Conservation (phyloP, 2,329 filamentous ascomycete species). For the Mycosphaerella arachidis region DNA sequence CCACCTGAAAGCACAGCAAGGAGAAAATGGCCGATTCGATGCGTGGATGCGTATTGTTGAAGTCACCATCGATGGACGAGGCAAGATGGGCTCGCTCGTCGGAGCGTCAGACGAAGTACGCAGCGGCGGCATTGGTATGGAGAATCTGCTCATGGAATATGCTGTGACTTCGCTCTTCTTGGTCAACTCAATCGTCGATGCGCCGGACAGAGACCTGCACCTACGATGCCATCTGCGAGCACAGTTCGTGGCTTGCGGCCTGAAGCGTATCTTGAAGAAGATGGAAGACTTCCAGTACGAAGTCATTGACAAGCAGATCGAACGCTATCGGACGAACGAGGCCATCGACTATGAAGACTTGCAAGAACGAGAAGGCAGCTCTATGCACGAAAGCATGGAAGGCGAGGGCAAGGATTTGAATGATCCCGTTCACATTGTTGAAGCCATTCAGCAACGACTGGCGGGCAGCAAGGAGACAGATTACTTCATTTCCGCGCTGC, state of each 20-base stretch:
- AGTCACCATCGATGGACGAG: conserved; percentile 91
- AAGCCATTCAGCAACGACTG: conserved; percentile 83
- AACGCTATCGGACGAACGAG: conserved; percentile 87
- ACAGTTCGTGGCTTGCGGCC: conserved; percentile 91
- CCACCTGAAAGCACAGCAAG: conserved; percentile 78
- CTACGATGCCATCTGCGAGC: conserved; percentile 89
- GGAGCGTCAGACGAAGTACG: conserved; percentile 94
- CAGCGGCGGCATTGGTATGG: conserved; percentile 95
- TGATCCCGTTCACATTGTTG: conserved; percentile 87
- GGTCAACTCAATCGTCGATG: conserved; percentile 94
- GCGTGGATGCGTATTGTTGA: conserved; percentile 98
- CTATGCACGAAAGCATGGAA: conserved; percentile 81
- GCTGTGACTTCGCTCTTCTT: conserved; percentile 90
- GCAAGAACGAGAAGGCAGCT: conserved; percentile 83
- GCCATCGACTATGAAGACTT: conserved; percentile 98
- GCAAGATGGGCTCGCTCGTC: conserved; percentile 97
- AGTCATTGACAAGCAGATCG: conserved; percentile 95
- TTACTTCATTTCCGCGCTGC: conserved; percentile 92
- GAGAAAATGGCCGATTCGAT: conserved; percentile 93
- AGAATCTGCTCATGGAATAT: conserved; percentile 98
- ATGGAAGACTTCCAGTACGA: conserved; percentile 99
- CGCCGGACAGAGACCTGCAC: conserved; percentile 81
- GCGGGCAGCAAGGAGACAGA: conserved; percentile 81
- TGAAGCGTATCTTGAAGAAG: conserved; percentile 89
- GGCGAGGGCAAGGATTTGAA: conserved; percentile 86